These are phyloP conservation scores for Penicillium sp. DNA, from an alignment of 2,329 filamentous ascomycete species.

Conservation along the genomic window DNA sequence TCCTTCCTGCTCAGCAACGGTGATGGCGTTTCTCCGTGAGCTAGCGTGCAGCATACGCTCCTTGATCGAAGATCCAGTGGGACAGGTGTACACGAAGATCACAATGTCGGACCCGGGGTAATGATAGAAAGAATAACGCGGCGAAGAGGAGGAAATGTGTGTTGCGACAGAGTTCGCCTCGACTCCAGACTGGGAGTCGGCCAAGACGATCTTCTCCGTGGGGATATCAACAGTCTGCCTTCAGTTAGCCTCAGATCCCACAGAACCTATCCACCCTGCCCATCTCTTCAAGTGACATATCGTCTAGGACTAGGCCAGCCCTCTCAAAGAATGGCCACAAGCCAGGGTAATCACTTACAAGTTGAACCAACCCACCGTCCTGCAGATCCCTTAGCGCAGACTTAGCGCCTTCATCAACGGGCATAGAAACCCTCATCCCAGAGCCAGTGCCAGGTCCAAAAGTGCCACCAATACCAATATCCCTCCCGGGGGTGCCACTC, in stretches of 20 bases:
- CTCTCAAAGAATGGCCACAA: background rate
- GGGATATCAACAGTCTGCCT: conserved; percentile 43
- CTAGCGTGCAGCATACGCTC: conserved; percentile 67
- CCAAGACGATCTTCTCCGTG: conserved; percentile 58
- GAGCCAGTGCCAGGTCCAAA: conserved; percentile 33
- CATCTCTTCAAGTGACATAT: background rate
- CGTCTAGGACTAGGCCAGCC: background rate
- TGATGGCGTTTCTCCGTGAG: conserved; percentile 55
- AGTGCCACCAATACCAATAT: conserved; percentile 48
- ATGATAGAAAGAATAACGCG: conserved; percentile 62
- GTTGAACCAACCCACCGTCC: conserved; percentile 48
- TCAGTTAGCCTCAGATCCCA: conserved; percentile 23
- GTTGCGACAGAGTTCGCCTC: conserved; percentile 46
- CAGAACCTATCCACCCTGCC: background rate
- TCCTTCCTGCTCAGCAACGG: conserved; percentile 56
- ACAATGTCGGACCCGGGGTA: conserved; percentile 50
- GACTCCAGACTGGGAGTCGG: conserved; percentile 44
- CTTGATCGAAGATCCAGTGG: conserved; percentile 60
- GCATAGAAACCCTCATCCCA: conserved; percentile 50
- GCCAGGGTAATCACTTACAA: conserved; percentile 43
- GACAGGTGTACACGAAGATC: conserved; percentile 66
- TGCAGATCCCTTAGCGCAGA: conserved; percentile 48
- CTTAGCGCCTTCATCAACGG: conserved; percentile 55
- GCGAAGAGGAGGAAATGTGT: conserved; percentile 54
- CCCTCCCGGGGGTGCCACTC: conserved; percentile 52